Conservation (phyloP, 768 basidiomycete genomes). For the Rickenella mellea region DNA sequence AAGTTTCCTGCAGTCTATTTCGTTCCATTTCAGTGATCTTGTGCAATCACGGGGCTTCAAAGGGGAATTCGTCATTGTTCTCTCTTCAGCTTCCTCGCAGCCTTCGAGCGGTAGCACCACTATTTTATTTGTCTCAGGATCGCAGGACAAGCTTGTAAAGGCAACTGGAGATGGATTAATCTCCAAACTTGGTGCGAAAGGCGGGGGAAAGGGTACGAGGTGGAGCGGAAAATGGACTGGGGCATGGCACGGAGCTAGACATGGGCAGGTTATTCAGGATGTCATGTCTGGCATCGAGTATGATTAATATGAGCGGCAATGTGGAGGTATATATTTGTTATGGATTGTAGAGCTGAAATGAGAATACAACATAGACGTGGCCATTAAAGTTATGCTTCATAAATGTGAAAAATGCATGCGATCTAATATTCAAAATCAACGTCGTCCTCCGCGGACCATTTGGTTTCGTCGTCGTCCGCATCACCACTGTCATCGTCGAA, state of each 20-base stretch:
- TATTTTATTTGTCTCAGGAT: conserved; percentile 51
- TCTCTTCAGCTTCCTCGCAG: conserved; percentile 55
- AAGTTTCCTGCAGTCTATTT: conserved; percentile 49
- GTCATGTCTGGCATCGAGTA: conserved; percentile 20
- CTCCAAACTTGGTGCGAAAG: conserved; percentile 51
- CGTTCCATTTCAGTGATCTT: conserved; percentile 31
- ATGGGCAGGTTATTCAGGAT: conserved; percentile 29
- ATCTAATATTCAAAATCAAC: too few relatives aligned
- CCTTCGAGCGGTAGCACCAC: conserved; percentile 40
- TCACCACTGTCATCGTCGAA: too few relatives aligned
- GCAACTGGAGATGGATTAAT: conserved; percentile 48
- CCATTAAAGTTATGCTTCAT: too few relatives aligned
- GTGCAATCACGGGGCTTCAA: conserved; percentile 9
- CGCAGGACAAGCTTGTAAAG: conserved; percentile 52
- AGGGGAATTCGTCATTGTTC: conserved; percentile 33
- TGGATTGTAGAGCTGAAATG: background rate
- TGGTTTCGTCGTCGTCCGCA: too few relatives aligned
- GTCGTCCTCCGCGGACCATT: too few relatives aligned
- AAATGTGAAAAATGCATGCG: too few relatives aligned
- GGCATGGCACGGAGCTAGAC: conserved; percentile 46
- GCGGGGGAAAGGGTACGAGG: conserved; percentile 65
- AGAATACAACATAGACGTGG: conserved; percentile 4
- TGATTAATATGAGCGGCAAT: conserved; percentile 6
- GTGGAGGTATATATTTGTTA: conserved; percentile 2
- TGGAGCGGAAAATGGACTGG: conserved; percentile 74